Evolutionary conservation across 1,139 yeast species (phyloP).

Genomic region (Yamadazyma jaroonii): DNA sequence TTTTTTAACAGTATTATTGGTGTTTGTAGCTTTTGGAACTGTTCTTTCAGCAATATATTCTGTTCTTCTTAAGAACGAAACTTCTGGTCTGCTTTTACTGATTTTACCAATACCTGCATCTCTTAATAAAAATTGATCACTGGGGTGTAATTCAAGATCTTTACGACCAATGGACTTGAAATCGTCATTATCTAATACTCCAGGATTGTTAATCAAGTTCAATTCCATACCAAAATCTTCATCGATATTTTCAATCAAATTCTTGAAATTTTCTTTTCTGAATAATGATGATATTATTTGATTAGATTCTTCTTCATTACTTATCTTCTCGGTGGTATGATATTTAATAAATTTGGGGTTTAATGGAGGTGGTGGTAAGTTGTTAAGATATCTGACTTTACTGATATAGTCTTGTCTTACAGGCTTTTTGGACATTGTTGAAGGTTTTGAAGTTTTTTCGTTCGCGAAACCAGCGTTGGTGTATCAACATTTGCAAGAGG

Average conservation of each 20-base stretch:
- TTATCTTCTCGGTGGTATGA: conserved; percentile 35
- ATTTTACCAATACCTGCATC: conserved; percentile 64
- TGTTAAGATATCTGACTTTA: conserved; percentile 79
- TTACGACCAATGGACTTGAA: conserved; percentile 31
- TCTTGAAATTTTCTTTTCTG: conserved; percentile 69
- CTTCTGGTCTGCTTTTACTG: conserved; percentile 57
- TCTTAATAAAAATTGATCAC: conserved; percentile 71
- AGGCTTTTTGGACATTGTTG: conserved; percentile 23
- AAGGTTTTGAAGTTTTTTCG: conserved; percentile 6
- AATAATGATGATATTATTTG: conserved; percentile 70
- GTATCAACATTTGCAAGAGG: background rate
- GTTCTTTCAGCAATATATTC: conserved; percentile 71
- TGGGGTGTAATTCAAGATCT: conserved; percentile 57
- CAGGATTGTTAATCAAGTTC: conserved; percentile 67
- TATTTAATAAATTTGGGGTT: conserved; percentile 81
- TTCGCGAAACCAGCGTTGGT: background rate
- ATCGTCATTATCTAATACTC: conserved; percentile 64
- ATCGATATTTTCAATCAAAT: conserved; percentile 62
- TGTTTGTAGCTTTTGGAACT: conserved; percentile 17
- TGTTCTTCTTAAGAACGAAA: conserved; percentile 87
- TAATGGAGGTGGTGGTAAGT: conserved; percentile 89
- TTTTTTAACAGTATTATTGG: conserved; percentile 8
- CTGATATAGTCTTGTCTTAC: conserved; percentile 85
- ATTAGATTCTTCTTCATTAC: conserved; percentile 54
- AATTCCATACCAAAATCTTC: conserved; percentile 78